Base-by-base conservation (phyloP, 2,329 filamentous ascomycete genomes). In the Cryphonectria japonica region DNA sequence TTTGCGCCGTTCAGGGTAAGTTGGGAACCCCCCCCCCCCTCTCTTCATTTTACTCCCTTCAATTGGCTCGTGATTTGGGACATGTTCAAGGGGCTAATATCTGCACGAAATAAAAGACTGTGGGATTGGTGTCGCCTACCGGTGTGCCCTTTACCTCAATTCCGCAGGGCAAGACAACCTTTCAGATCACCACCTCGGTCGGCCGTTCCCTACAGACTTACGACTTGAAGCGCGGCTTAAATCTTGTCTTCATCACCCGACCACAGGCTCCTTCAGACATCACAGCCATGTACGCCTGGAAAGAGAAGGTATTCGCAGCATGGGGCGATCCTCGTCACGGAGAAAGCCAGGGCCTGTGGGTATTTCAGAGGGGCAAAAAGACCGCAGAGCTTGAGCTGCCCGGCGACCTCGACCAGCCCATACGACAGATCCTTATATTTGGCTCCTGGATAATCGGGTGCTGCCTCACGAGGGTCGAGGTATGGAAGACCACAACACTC, bases 121-220 rank as follows among this genome's bases (percentile, higher is more conserved):
- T 99, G 75, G 96, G 96, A 22, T 86, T 99, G 43, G 94, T 99
- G 1, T 98, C 96, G 6, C 94, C 96, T 0, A 98, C 95, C 2
- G 83, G 86, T 65, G 94, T 98, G 0, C 95, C 96, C 0, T 98
- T 99, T 78, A 95, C 95, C 2, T 92, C 92, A 7, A 88, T 97
- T 43, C 93, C 95, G 0, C 86, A 97, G 22, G 96, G 96, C 71
- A 97, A 97, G 82, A 95, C 93, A 0, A 97, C 94, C 3, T 99
- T 97, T 79, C 96, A 99, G 80, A 94, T 99, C 81, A 98, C 96
- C 46, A 99, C 96, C 41, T 98, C 94, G 0, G 93, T 97, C 73
- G 96, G 95, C 73, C 89, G 91, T 77, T 93, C 92, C 71, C 87
- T 99, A 63, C 96, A 99, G 82, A 99, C 96, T 0, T 99, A 99